phyloP scores from a whole-genome alignment of 805 yeast genomes.

The Lipomyces yamadae region DNA sequence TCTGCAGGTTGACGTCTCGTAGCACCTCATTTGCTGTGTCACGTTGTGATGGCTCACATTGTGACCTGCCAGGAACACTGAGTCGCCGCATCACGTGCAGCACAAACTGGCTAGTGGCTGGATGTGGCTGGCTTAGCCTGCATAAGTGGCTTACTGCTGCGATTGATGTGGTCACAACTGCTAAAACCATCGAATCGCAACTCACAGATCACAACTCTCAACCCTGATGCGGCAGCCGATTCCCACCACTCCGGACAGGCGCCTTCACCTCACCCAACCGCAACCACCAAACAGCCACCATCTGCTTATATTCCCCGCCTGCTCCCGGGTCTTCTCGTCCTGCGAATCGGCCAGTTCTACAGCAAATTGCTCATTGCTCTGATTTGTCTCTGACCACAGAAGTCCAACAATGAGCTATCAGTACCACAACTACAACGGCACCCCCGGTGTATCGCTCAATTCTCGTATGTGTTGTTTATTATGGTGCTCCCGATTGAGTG shows the following conservation, averaged over 20 bases:
- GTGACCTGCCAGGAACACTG: too few relatives aligned
- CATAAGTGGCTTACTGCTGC: too few relatives aligned
- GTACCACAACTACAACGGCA: constrained; percentile 22
- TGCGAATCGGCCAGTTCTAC: not conserved
- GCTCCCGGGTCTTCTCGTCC: not conserved
- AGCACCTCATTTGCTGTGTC: too few relatives aligned
- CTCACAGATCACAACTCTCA: not conserved
- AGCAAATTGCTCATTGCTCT: not conserved
- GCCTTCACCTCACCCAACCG: not conserved
- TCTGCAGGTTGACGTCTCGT: too few relatives aligned
- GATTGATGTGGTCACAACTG: too few relatives aligned
- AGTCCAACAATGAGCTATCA: constrained; percentile 27
- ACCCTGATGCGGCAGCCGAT: not conserved
- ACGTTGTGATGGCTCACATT: too few relatives aligned
- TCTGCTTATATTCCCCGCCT: not conserved
- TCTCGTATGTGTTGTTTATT: constrained; percentile 15
- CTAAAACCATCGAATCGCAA: too few relatives aligned
- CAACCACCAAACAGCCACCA: not conserved
- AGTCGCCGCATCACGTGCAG: too few relatives aligned
- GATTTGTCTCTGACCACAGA: not conserved
- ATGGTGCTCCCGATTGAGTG: not conserved
- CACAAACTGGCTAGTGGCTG: too few relatives aligned
- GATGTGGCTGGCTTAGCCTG: too few relatives aligned
- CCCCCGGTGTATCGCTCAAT: constrained; percentile 10
- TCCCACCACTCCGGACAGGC: not conserved